Conservation (phyloP, 2,329 filamentous ascomycete genomes). For the Talaromyces sp. region DNA sequence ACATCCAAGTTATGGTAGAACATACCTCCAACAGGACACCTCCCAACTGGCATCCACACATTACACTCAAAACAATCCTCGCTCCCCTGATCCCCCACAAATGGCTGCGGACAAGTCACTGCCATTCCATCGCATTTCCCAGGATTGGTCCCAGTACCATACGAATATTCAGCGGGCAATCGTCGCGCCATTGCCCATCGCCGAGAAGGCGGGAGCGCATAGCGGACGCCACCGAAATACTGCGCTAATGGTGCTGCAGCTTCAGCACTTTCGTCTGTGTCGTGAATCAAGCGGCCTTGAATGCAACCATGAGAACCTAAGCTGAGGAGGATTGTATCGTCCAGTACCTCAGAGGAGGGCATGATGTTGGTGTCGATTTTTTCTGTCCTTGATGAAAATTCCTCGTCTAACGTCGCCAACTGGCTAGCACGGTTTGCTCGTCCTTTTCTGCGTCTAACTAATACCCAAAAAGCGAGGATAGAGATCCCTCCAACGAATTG, state of each 20-base stretch:
- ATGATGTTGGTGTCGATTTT: not conserved
- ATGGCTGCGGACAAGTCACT: slow-evolving; percentile 52
- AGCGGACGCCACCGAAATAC: slow-evolving; percentile 56
- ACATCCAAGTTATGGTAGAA: no score
- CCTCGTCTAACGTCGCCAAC: not conserved
- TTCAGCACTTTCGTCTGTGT: slow-evolving; percentile 3
- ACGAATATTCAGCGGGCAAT: slow-evolving; percentile 49
- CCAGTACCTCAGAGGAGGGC: not conserved
- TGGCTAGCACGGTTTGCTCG: not conserved
- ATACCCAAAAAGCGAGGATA: not conserved
- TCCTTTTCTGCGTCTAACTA: not conserved
- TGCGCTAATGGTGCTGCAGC: slow-evolving; percentile 25
- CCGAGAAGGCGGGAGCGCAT: slow-evolving; percentile 50
- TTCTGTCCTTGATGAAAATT: not conserved
- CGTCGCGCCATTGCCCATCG: slow-evolving; percentile 51
- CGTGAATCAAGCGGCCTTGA: slow-evolving; percentile 46
- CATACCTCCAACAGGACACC: slow-evolving; percentile 37
- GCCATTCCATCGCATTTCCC: slow-evolving; percentile 42
- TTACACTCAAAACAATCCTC: slow-evolving; percentile 59
- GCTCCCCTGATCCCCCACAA: slow-evolving; percentile 35
- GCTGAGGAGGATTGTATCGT: not conserved
- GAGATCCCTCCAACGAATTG: not conserved
- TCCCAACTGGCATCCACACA: slow-evolving; percentile 52
- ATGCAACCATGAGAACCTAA: slow-evolving; percentile 46
- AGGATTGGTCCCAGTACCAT: slow-evolving; percentile 50